Evolutionary conservation across 768 basidiomycete genomes (phyloP).

Genomic region (Leccinum longicurvipes): DNA sequence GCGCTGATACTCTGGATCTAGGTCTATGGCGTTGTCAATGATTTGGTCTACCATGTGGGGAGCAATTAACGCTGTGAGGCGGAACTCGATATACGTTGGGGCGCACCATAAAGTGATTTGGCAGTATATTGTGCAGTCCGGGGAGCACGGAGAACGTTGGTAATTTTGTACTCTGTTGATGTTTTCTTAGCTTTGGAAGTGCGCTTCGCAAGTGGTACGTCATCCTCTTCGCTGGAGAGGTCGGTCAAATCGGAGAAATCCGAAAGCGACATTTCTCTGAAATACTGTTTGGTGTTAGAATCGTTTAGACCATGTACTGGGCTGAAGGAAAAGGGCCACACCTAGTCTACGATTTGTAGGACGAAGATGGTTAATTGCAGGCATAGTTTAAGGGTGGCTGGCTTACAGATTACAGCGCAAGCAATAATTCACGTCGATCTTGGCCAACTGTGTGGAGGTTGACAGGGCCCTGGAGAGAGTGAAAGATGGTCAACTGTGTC

Average conservation of each 20-base stretch:
- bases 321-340: not conserved
- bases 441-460: not conserved
- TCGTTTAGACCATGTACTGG: not conserved
- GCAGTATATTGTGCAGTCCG: conserved; percentile 41
- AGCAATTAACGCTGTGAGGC: not conserved
- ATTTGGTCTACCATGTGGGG: conserved; percentile 41
- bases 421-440: not conserved
- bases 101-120: conserved; percentile 43
- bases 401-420: not conserved
- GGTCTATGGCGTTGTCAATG: conserved; percentile 42
- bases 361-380: not conserved
- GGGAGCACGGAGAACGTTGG: conserved; percentile 35
- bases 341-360: not conserved
- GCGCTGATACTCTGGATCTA: conserved; percentile 67
- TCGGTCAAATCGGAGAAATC: conserved; percentile 49
- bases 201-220: conserved; percentile 25
- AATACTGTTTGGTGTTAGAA: not conserved
- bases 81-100: not conserved
- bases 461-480: not conserved
- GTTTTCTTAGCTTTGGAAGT: conserved; percentile 22
- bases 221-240: conserved; percentile 40
- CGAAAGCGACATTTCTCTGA: conserved; percentile 33
- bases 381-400: not conserved
- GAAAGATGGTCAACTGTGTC: not conserved
- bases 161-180: conserved; percentile 30